A percentile compares a stretch with the other conserved stretches of the same genome.
These are phyloP conservation scores for Cymodocea nodosa DNA, from an alignment of 116 monocot genomes.

Conservation along the genomic window DNA sequence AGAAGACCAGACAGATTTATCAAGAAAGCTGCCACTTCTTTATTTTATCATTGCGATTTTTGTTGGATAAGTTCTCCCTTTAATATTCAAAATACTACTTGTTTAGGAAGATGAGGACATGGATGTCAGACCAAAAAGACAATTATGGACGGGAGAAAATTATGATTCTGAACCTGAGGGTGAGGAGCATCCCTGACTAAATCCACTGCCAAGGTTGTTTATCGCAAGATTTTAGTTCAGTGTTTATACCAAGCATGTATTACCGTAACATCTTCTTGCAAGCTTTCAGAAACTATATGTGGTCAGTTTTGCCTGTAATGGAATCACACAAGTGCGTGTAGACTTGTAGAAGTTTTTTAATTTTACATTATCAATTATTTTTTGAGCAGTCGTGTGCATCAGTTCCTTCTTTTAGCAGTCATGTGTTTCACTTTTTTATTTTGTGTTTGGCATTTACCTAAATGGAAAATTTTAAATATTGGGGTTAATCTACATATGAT, in stretches of 20 bases:
- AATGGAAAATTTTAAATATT: too few species aligned
- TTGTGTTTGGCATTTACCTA: too few species aligned
- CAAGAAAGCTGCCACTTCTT: neutral
- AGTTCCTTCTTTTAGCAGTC: too few species aligned
- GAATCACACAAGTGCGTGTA: too few species aligned
- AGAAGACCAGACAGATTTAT: neutral
- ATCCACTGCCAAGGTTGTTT: neutral
- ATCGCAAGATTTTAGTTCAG: constrained; percentile 2
- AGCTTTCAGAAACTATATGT: too few species aligned
- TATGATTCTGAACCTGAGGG: constrained; percentile 52
- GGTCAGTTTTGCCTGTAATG: too few species aligned
- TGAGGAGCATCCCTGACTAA: constrained; percentile 5
- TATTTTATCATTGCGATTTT: neutral
- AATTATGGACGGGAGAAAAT: constrained; percentile 34
- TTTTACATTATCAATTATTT: too few species aligned
- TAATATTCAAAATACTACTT: neutral
- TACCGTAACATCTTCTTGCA: too few species aligned
- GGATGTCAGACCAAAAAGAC: constrained; percentile 24
- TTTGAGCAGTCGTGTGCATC: too few species aligned
- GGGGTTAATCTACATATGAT: too few species aligned
- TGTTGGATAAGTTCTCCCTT: neutral
- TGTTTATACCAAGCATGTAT: neutral
- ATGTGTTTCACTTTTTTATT: too few species aligned
- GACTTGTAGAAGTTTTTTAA: too few species aligned
- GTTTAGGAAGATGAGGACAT: constrained; percentile 42